phyloP scores from a whole-genome alignment of 1,139 yeast genomes.

The Yamadazyma songkhlaensis region DNA sequence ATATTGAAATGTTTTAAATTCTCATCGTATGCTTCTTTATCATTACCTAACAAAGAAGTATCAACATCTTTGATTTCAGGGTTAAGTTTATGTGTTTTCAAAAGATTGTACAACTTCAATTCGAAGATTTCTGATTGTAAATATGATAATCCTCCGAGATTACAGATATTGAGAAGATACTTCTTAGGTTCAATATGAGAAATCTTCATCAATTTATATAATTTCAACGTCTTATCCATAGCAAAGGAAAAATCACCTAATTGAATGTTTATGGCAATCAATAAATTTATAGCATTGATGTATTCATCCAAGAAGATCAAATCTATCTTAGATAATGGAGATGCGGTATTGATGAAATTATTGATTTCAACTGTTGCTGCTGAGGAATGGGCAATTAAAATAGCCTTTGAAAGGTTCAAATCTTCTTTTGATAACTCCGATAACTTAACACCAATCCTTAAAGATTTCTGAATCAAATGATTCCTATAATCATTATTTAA shows the following conservation, averaged over 20 bases:
- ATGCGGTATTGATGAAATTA: conserved; percentile 14
- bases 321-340: conserved; percentile 1
- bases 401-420: conserved; percentile 54
- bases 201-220: conserved; percentile 70
- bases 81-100: conserved; percentile 22
- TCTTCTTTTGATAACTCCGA: conserved; percentile 54
- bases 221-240: conserved; percentile 57
- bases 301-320: conserved; percentile 70
- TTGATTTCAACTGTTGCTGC: conserved; percentile 57
- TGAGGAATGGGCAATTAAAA: conserved; percentile 59
- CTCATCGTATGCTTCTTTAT: neutral
- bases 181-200: conserved; percentile 70
- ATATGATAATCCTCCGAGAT: conserved; percentile 69
- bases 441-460: conserved; percentile 65
- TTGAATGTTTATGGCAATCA: conserved; percentile 64
- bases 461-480: conserved; percentile 64
- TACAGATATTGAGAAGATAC: conserved; percentile 63
- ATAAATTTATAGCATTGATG: conserved; percentile 69
- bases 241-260: conserved; percentile 68
- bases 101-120: conserved; percentile 34
- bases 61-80: neutral
- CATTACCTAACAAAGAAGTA: neutral
- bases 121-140: conserved; percentile 70
- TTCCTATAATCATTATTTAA: conserved; percentile 20
- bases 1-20: conserved; percentile 1